Base-by-base conservation (phyloP, 495 filamentous ascomycete genomes). In the Podospora conica region DNA sequence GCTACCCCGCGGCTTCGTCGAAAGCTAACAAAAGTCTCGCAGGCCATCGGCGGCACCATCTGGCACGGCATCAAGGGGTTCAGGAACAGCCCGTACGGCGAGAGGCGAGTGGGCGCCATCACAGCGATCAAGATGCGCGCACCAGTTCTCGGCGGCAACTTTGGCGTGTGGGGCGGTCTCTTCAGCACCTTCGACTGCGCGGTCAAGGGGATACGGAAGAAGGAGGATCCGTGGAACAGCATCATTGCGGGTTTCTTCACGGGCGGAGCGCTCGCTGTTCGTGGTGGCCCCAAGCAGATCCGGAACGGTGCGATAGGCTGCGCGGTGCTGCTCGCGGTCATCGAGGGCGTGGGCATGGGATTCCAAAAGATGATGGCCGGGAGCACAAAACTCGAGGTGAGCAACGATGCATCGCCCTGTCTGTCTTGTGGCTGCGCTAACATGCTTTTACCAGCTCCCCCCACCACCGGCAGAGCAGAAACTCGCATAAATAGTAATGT, bases 31-130 rank as follows among this genome's bases (percentile, higher is more conserved):
- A 53, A 9, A 53, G 21, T 61, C 9, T 40, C 53, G 25, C 69
- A 91, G 88, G 88, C 89, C 65, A 92, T 98, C 69, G 95, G 95
- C 73, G 95, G 95, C 74, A 88, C 90, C 64, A 87, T 98, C 76
- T 98, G 95, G 95, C 95, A 98, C 80, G 96, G 96, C 72, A 88
- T 98, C 57, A 98, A 98, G 82, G 95, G 94, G 62, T 96, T 91
- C 82, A 80, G 94, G 56, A 96, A 96, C 83, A 86, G 84, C 68
- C 86, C 86, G 60, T 92, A 96, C 77, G 95, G 95, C 71, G 96
- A 98, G 85, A 86, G 95, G 72, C 84, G 94, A 77, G 93, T 98
- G 82, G 95, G 96, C 70, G 92, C 96, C 55, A 80, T 98, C 78
- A 97, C 96, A 70, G 95, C 95, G 29, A 93, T 98, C 80, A 98